Evolutionary conservation across 352 stramenopile species (phyloP), one percentile per base, ranked within the genome.

Genomic region (Blastocystis sp.): DNA sequence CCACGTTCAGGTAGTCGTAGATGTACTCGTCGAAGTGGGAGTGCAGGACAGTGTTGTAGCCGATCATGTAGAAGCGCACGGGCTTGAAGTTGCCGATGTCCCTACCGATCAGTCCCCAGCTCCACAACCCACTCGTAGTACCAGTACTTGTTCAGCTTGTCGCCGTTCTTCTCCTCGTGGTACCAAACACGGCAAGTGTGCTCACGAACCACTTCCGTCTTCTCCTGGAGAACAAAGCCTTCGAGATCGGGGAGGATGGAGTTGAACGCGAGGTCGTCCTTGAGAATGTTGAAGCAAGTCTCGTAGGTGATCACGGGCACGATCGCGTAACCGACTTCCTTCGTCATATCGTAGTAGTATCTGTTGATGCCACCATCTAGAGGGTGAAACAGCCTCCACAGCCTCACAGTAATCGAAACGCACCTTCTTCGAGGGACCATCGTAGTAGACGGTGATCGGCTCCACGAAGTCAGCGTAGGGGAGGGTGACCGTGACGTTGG

Each of bases 11-110:
- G 91, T 96, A 96, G 90, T 96, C 94, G 70, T 96, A 79, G 77
- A 93, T 95, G 91, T 96, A 96, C 91, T 96, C 94, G 80, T 96
- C 94, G 80, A 96, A 95, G 91, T 96, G 94, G 3, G 93, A 94
- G 31, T 94, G 94, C 16, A 96, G 91, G 92, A 96, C 93, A 0
- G 92, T 91, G 80, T 96, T 96, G 89, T 95, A 94, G 13, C 94
- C 94, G 0, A 96, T 90, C 76, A 95, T 96, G 80, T 96, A 93
- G 88, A 96, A 95, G 31, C 93, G 93, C 69, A 96, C 94, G 39
- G 94, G 94, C 9, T 92, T 88, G 65, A 95, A 93, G 74, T 85
- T 85, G 60, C 74, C 74, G 45, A 85, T 85, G 51, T 85, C 74
- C 33, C 66, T 77, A 45, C 12, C 24, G 26, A 19, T 82, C 61